Conservation (phyloP, 805 yeast genomes). For the Starmerella stigmatis region DNA sequence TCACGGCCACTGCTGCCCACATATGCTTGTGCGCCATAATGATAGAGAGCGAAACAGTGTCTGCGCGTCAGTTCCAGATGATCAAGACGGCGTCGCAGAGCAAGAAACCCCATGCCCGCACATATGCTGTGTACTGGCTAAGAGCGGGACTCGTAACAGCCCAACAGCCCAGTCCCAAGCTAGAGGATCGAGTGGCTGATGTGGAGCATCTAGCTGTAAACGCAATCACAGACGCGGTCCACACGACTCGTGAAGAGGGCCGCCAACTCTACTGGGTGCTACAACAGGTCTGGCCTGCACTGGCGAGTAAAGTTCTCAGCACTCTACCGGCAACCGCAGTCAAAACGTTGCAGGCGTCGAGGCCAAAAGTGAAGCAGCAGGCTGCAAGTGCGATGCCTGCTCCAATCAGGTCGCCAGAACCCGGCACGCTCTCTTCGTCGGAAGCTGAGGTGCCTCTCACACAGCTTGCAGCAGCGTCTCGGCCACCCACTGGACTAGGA, state of each 20-base stretch:
- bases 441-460: too few relatives aligned
- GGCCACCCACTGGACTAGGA: too few relatives aligned
- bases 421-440: too few relatives aligned
- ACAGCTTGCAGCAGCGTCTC: too few relatives aligned
- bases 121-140: conserved; percentile 60
- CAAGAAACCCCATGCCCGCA: conserved; percentile 60
- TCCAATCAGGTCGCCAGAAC: neutral
- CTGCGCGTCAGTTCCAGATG: conserved; percentile 10
- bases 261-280: conserved; percentile 67
- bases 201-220: conserved; percentile 44
- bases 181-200: conserved; percentile 2
- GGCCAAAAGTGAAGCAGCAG: neutral
- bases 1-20: conserved; percentile 45
- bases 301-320: conserved; percentile 37
- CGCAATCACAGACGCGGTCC: conserved; percentile 69
- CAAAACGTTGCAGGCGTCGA: conserved; percentile 6
- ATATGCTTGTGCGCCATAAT: conserved; percentile 41
- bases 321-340: conserved; percentile 19
- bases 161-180: neutral
- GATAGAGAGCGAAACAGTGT: conserved; percentile 29
- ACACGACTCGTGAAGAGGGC: conserved; percentile 65
- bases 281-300: conserved; percentile 42
- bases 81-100: conserved; percentile 45
- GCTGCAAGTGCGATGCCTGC: neutral
- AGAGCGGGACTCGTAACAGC: conserved; percentile 39